Evolutionary conservation across 228 moss, liverwort and hornwort species (phyloP), one percentile per base, ranked within the genome.

Genomic region (Sphagnum magellanicum): DNA sequence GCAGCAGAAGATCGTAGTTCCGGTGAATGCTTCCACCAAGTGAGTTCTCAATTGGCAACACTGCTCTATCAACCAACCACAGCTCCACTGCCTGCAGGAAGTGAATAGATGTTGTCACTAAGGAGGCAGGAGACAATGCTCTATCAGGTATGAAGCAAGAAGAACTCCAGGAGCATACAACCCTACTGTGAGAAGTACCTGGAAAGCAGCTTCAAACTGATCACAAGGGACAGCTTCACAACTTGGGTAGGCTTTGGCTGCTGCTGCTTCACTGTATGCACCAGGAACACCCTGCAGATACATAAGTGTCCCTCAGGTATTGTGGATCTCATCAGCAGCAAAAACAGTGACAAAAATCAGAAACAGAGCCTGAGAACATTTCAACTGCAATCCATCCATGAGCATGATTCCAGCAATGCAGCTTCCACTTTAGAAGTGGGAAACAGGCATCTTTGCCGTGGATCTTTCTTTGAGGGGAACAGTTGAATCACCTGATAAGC

Each of bases 151-250:
- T 6, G 13, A 6, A 6, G 8, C 15, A 50, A 47, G 6, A 5
- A 16, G 9, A 12, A 66, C 8, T 16, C 63, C 4, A 16, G 12
- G 8, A 66, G 75, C 68, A 8, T 68, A 16, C 8, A 50, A 32
- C 10, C 50, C 7, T 48, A 53, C 4, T 49, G 16, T 49, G 50
- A n/a, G 55, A 8, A 8, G 6, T 63, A 97, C 97, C 93, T 98
- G 93, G 74, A 98, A 98, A 52, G 98, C 85, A 53, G 93, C 93
- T 77, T 98, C 98, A 50, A 98, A 98, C 75, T 98, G 98, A 63
- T 98, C 98, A 68, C 98, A 98, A 46, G 98, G 98, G 81, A 98
- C 98, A 64, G 98, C 91, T 81, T 98, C 98, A 73, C 98, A 93
- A 49, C 79, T 82, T 50, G 98, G 98, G 63, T 98, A 98, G 14